Evolutionary conservation across 495 filamentous ascomycete species (phyloP), one percentile per base, ranked within the genome.

Genomic region (Cryomyces minteri): DNA sequence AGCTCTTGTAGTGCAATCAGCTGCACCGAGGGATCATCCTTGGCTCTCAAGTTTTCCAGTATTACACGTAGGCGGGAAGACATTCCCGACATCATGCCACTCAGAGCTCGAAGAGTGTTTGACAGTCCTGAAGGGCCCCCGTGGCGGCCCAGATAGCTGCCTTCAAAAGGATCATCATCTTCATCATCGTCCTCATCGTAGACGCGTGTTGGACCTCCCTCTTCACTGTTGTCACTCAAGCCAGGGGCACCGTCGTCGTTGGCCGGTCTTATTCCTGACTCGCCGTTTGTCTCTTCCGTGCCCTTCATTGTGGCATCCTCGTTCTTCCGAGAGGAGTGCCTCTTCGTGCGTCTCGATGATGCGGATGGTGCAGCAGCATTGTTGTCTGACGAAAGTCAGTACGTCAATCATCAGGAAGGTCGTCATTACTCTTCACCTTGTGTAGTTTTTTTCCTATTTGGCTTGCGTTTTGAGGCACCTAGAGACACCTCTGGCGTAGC

Each of bases 1-100:
- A 99, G 72, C 51, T 95, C 88, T 58, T 92, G 83, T 32, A 99
- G 69, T 31, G 90, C 92, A 52, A 94, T 85, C 40, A 94, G 66
- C 62, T 96, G 92, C 10, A 88, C 65, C 1, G 87, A 88, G 1
- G 82, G 78, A 51, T 95, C 84, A 37, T 87, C 85, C 61, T 92
- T 92, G 52, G 82, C 77, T 55, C 77, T 78, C 45, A 99, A 69
- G 52, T 88, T 88, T 54, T 67, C 71, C 49, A 96, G 72, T 43
- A 94, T 83, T 48, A 86, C 81, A 30, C 90, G 76, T 39, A 99
- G 65, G 39, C 84, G 76, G 5, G 77, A 70, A 28, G 82, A 82
- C 46, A 84, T 75, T 32, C 85, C 82, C 2, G 85, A 78, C 66
- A 94, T 85, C 72, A 95, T 90, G 49, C 90, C 88, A 48, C 72